Percentiles rank a stretch among this genome's conserved stretches.
These are phyloP conservation scores for Solanum lycopersicoides DNA, from an alignment of 257 asterid species.

Conservation along the genomic window DNA sequence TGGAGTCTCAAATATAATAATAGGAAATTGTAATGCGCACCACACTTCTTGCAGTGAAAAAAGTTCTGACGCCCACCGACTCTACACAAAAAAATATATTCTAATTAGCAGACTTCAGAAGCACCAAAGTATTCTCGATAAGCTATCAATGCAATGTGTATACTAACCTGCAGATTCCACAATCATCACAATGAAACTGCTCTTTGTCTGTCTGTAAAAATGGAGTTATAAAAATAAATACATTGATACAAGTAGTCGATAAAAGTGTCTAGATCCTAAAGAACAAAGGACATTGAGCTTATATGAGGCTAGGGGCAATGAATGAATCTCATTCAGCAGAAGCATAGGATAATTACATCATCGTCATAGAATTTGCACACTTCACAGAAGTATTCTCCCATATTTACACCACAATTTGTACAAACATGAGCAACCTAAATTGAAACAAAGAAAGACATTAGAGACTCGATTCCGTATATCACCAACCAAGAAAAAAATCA, in stretches of 20 bases:
- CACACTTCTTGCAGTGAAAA: constrained; percentile 91
- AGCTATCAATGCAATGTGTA: not conserved
- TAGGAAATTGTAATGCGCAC: constrained; percentile 24
- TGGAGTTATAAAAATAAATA: not conserved
- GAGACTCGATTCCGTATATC: not conserved
- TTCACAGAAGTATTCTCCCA: constrained; percentile 93
- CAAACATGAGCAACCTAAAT: constrained; percentile 73
- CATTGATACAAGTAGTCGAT: not conserved
- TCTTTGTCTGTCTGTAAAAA: constrained; percentile 63
- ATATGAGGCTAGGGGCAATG: not conserved
- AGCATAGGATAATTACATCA: constrained; percentile 41
- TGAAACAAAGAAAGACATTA: not conserved
- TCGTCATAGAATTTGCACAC: constrained; percentile 89
- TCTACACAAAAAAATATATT: constrained; percentile 19
- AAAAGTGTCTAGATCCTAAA: not conserved
- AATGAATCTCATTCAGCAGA: not conserved
- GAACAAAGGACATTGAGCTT: not conserved
- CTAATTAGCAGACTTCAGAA: not conserved
- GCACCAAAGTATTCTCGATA: not conserved
- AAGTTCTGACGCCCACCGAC: constrained; percentile 82
- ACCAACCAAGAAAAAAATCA: not conserved
- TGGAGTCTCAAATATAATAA: not conserved
- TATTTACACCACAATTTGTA: constrained; percentile 85
- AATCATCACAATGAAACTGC: constrained; percentile 88
- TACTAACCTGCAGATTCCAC: constrained; percentile 91